A percentile compares a stretch with the other conserved stretches of the same genome.
These are phyloP conservation scores for Papilionanthe hybrid DNA, from an alignment of 116 monocot genomes.

Conservation along the genomic window DNA sequence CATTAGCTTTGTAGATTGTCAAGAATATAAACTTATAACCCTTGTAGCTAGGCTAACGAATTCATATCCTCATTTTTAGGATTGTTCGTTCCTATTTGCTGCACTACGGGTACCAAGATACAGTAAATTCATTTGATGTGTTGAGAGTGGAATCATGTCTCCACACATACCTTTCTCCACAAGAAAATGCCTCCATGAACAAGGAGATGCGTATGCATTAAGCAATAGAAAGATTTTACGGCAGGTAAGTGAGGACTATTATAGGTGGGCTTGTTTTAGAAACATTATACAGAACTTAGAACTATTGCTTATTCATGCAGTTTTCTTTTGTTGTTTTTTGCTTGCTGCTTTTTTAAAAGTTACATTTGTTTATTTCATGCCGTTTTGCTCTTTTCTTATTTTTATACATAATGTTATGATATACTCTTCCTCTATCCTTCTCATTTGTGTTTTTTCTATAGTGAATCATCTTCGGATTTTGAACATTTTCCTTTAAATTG, in stretches of 20 bases:
- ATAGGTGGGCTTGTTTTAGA: neutral
- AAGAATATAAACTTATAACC: neutral
- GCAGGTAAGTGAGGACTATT: slow-evolving; percentile 39
- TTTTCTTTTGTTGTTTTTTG: neutral
- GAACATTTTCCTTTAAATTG: slow-evolving; percentile 22
- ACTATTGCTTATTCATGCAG: neutral
- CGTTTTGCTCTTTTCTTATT: neutral
- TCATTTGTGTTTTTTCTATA: neutral
- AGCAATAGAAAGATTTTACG: slow-evolving; percentile 75
- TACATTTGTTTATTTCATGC: neutral
- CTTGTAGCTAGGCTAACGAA: neutral
- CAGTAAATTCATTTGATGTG: slow-evolving; percentile 70
- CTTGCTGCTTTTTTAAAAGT: neutral
- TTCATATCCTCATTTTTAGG: slow-evolving; percentile 39
- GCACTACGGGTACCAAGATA: slow-evolving; percentile 97
- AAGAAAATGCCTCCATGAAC: slow-evolving; percentile 44
- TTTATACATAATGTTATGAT: neutral
- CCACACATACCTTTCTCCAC: slow-evolving; percentile 20
- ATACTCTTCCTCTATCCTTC: neutral
- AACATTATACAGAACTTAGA: neutral
- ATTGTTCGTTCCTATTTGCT: slow-evolving; percentile 87
- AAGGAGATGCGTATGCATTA: slow-evolving; percentile 58
- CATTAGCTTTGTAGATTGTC: neutral
- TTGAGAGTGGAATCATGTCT: slow-evolving; percentile 57
- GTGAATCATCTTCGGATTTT: slow-evolving; percentile 5